Percentiles rank a stretch among this genome's conserved stretches.
Evolutionary conservation across 805 yeast species (phyloP).

Genomic region (Helenozyma baotianmanensis): DNA sequence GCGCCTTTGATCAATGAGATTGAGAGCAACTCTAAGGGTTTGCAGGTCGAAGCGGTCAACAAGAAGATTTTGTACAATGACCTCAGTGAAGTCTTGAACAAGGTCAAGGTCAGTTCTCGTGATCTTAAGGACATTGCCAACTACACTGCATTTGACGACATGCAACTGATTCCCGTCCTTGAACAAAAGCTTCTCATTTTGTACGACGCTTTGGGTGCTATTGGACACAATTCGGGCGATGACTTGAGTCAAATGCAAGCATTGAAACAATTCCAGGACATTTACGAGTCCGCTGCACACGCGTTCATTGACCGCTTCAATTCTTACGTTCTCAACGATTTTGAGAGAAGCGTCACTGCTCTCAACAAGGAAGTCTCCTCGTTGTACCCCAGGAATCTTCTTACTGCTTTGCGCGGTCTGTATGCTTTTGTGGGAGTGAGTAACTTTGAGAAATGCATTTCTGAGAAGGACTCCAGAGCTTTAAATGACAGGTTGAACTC

Average conservation of each 20-base stretch:
- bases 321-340: conserved; percentile 27
- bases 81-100: conserved; percentile 59
- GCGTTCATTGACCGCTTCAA: conserved; percentile 47
- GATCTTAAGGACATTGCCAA: conserved; percentile 45
- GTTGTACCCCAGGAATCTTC: conserved; percentile 19
- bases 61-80: conserved; percentile 72
- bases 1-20: conserved; percentile 65
- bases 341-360: conserved; percentile 39
- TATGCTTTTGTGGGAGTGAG: conserved; percentile 31
- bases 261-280: conserved; percentile 56
- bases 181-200: conserved; percentile 56
- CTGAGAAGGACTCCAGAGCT: conserved; percentile 42
- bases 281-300: conserved; percentile 52
- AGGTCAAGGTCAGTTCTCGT: conserved; percentile 60
- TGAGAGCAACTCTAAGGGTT: conserved; percentile 72
- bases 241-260: conserved; percentile 66
- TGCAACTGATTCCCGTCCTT: conserved; percentile 37
- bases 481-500: conserved; percentile 41
- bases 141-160: conserved; percentile 46
- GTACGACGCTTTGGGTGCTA: conserved; percentile 61
- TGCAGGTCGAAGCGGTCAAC: conserved; percentile 79
- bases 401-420: conserved; percentile 24
- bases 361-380: conserved; percentile 26
- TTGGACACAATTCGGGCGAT: conserved; percentile 41
- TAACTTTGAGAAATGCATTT: conserved; percentile 52